These are phyloP conservation scores for Monilinia polystroma DNA, from an alignment of 2,329 filamentous ascomycete genomes.

Conservation along the genomic window DNA sequence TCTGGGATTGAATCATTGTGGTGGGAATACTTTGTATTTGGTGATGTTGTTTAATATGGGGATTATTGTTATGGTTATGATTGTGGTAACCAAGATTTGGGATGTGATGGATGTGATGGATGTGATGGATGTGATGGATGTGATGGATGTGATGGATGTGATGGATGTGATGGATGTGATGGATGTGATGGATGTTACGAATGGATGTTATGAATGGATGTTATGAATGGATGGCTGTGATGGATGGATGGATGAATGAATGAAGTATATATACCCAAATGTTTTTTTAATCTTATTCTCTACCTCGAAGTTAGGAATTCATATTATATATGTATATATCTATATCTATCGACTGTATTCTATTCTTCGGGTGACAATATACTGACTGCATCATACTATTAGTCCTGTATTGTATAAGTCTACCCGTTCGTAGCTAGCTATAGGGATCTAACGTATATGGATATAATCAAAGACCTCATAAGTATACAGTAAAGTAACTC, in stretches of 20 bases:
- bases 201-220: not conserved
- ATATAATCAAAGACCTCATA: no score
- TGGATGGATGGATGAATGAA: not conserved
- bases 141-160: not conserved
- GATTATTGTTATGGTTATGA: not conserved
- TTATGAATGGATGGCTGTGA: not conserved
- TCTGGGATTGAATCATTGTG: not conserved
- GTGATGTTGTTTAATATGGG: not conserved
- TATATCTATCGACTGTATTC: no score
- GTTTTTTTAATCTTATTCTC: not conserved
- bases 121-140: not conserved
- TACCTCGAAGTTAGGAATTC: constrained; percentile 29
- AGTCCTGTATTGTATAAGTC: no score
- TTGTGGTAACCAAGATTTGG: not conserved
- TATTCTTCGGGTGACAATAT: no score
- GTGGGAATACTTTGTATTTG: not conserved
- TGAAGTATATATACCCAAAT: constrained; percentile 21
- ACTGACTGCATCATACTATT: no score
- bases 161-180: not conserved
- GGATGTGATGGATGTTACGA: constrained; percentile 1
- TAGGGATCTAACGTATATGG: no score
- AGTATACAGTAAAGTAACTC: no score
- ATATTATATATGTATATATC: not conserved
- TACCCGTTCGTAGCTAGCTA: no score
- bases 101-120: not conserved